Conservation (phyloP, 345 rosid species). For the Syzygium aqueum region DNA sequence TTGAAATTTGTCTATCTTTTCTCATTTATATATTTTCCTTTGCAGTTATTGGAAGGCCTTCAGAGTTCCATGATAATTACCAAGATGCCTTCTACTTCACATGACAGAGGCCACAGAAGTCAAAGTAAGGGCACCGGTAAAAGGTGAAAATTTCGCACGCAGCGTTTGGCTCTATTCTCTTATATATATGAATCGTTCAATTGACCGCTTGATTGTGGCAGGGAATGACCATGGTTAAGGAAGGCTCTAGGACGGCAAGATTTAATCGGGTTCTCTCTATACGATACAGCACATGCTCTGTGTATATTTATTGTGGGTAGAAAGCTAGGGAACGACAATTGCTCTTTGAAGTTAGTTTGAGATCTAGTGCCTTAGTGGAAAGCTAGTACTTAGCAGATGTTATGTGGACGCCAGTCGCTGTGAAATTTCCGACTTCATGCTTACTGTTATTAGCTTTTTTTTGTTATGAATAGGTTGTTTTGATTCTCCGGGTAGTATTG, state of each 20-base stretch:
- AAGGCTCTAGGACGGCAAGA: slow-evolving; percentile 1
- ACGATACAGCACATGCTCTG: not conserved
- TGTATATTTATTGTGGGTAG: slow-evolving; percentile 1
- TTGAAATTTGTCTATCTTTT: not conserved
- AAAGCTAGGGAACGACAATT: not conserved
- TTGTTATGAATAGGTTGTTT: not conserved
- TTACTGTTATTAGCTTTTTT: not conserved
- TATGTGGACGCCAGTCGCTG: not conserved
- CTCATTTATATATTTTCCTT: not conserved
- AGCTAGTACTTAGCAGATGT: not conserved
- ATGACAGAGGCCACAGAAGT: slow-evolving; percentile 55
- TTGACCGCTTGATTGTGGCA: slow-evolving; percentile 21
- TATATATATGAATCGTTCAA: not conserved
- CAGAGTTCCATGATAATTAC: slow-evolving; percentile 81
- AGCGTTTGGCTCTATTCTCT: not conserved
- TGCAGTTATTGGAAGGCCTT: slow-evolving; percentile 87
- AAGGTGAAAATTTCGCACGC: slow-evolving; percentile 14
- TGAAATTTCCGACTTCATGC: not conserved
- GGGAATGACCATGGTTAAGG: slow-evolving; percentile 49
- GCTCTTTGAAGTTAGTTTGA: not conserved
- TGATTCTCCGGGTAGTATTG: not conserved
- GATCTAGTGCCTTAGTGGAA: not conserved
- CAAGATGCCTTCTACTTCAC: slow-evolving; percentile 68
- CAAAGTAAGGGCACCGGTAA: slow-evolving; percentile 30
- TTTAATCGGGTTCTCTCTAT: slow-evolving; percentile 5